Base-by-base conservation (phyloP, 2,329 filamentous ascomycete genomes). In the Fusarium tjaetaba region DNA sequence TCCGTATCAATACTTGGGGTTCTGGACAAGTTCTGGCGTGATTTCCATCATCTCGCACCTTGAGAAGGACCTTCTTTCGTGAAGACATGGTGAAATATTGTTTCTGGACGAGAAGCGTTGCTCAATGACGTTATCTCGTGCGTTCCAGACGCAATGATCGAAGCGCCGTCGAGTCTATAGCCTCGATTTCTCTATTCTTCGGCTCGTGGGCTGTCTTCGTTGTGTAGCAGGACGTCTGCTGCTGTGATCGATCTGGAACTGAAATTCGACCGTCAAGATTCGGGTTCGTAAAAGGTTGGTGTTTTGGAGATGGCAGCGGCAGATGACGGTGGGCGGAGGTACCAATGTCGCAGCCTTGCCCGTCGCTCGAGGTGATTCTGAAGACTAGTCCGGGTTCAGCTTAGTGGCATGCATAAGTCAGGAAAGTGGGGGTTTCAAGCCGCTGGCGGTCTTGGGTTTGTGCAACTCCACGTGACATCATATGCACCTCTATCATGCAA, bases 11-110 rank as follows among this genome's bases (percentile, higher is more conserved):
- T 59, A 72, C 49, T 62, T 42, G 22, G 36, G 18, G 22, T 45
- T 38, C 30, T 51, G 14, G 15, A 34, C 7, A 42, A 43, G 18
- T 39, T 39, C 39, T 28, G 28, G 43, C 24, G 32, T 24, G 18
- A 16, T 39, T 42, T 30, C 24, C 13, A 18, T 26, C 51, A 34
- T 43, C 20, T 59, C 70, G 76, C 87, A 96, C 94, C 92, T 96
- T 96, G 82, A 96, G 87, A 75, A 96, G 89, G 77, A 96, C 93
- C 92, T 96, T 96, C 92, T 96, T 96, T 83, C 92, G 89, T 79
- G 92, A 92, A 81, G 93, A 88, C 93, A 95, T 95, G 80, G 79
- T 86, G 83, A 78, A 69, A 67, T 70, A 67, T 72, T 60, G 66
- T 73, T 58, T 77, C 69, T 64, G 52, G 63, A 67, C 63, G 58